Base-by-base conservation (phyloP, 176 grass and related monocot species). In the Oryza australiensis region DNA sequence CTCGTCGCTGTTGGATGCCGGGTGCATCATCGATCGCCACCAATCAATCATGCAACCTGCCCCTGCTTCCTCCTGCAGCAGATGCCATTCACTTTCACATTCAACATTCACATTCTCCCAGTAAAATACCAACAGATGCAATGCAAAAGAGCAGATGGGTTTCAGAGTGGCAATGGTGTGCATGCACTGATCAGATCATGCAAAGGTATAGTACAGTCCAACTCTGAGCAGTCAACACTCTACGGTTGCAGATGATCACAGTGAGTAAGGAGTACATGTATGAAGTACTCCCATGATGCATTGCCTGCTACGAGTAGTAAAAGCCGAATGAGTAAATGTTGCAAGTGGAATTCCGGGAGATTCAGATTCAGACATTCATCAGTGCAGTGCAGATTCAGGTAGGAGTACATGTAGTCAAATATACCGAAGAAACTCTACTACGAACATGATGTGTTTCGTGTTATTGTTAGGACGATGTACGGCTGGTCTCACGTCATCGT, bases 61-160 rank as follows among this genome's bases (percentile, higher is more conserved):
- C 11, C 12, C 4, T 3, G 48, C 48, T 5, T 5, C 1, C n/a
- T 11, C 18, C 12, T 22, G 23, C 57, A 29, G 69, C 26, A 14
- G 66, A 37, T 41, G 45, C 51, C 51, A n/a, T 55, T 4, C 51
- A 55, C 18, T n/a, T 55, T n/a, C 51, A 55, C 51, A 55, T 2
- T n/a, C 20, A 14, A 55, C 51, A 55, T 55, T 22, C 51, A 57
- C 63, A 76, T 67, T 83, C 64, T 68, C 34, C 64, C 45, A 40
- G 73, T 84, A 60, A 77, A 76, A 76, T 1, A 20, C 16, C 5
- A 53, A 46, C 12, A 15, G 43, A 46, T 15, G 43, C 43, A 15
- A 46, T 40, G 38, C 9, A 15, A 14, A 15, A 14, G 49, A 2
- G 15, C 14, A 53, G 16, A 22, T 53, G 18, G 7, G 51, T 55